Conservation (phyloP, 2,329 filamentous ascomycete genomes). For the Tolypocladium guangdongense region DNA sequence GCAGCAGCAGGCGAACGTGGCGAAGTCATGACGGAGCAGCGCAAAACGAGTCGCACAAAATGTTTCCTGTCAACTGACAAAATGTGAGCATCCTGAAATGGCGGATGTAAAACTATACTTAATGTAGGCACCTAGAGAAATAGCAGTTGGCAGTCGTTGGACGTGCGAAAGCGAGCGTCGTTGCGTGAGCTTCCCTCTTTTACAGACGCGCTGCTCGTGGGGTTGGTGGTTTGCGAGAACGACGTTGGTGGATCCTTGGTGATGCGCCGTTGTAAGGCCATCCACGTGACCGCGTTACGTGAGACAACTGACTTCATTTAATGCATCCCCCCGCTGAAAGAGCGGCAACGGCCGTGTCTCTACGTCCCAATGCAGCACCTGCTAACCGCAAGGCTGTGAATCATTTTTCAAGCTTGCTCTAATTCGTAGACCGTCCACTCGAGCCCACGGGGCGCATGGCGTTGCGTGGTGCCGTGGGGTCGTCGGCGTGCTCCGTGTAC, state of each 20-base stretch:
- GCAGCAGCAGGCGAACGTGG: slow-evolving; percentile 4
- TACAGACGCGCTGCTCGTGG: not conserved
- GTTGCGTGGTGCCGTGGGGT: slow-evolving; percentile 35
- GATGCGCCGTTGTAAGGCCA: no score
- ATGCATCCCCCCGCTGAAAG: no score
- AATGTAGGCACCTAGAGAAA: slow-evolving; percentile 22
- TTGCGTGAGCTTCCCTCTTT: not conserved
- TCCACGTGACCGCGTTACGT: not conserved
- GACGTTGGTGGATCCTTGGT: no score
- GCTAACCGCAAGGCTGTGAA: not conserved
- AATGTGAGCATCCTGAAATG: slow-evolving; percentile 25
- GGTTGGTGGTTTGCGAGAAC: not conserved
- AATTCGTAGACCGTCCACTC: slow-evolving; percentile 40
- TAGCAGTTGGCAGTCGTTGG: slow-evolving; percentile 8
- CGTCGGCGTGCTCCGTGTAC: slow-evolving; percentile 25
- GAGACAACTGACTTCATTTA: not conserved
- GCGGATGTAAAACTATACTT: slow-evolving; percentile 20
- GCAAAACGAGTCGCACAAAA: not conserved
- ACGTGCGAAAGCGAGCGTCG: not conserved
- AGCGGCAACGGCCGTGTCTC: no score
- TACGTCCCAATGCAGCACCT: not conserved
- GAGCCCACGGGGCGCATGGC: slow-evolving; percentile 30
- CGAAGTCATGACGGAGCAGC: slow-evolving; percentile 2
- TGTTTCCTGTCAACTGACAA: slow-evolving; percentile 2
- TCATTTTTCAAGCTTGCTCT: not conserved